Evolutionary conservation across 2,329 filamentous ascomycete species (phyloP), one percentile per base, ranked within the genome.

Genomic region (Hymenoscyphus infarciens): DNA sequence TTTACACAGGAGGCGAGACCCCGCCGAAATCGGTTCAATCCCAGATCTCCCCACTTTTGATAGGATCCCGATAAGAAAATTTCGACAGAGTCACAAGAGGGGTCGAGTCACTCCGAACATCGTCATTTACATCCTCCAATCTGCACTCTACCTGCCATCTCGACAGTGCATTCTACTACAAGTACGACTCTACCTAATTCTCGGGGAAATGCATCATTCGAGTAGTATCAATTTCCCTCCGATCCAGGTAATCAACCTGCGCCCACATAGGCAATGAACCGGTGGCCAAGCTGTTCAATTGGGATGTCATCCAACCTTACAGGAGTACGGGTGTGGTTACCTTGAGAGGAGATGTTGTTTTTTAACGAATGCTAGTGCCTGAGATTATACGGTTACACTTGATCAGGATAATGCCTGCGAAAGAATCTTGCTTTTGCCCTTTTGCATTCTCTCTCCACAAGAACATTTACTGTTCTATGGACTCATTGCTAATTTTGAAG

Each of bases 401-500:
- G 90, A 92, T 92, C 90, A 91, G 89, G 91, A 92, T 92, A 94
- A 95, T 94, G 91, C 91, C 89, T 92, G 92, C 92, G 92, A 91
- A 94, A 96, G 92, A 89, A 96, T 94, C 91, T 95, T 96, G 91
- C 84, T 83, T 80, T 79, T 75, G 4, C 35, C 74, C 69, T 27
- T 10, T 10, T 15, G 31, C 15, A 42, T 31, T 29, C 22, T 31
- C 22, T 52, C 25, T 29, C 13, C 31, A 31, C 42, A 49, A 49
- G 19, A 49, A 11, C 42, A 19, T 22, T 2, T 22, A 22, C 10
- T 49, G 19, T 25, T 52, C 19, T 52, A 52, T 52, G 3, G 45
- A 25, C 19, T 22, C 19, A 25, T 22, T 38, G 54, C 64, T 67
- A 58, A 66, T 59, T 55, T 19, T n/a, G 3, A 15, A 19, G 53